Evolutionary conservation across 2,329 filamentous ascomycete genomes (phyloP).

Genomic region (Trichoderma sp.): DNA sequence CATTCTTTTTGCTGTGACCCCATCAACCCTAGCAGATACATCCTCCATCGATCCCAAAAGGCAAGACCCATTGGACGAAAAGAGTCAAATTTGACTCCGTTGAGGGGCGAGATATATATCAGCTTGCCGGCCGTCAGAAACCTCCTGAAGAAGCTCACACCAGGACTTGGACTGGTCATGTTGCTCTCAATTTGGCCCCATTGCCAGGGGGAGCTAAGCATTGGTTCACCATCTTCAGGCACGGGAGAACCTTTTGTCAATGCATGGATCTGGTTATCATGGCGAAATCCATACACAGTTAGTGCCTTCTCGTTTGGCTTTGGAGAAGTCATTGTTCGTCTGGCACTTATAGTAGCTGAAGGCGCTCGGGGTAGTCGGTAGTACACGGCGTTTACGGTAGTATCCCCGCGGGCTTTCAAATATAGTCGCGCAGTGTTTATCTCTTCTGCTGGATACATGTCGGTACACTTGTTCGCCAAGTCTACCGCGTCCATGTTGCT

Average conservation of each 20-base stretch:
- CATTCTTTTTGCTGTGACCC: background rate
- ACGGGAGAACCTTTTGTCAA: background rate
- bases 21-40: background rate
- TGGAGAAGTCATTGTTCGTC: background rate
- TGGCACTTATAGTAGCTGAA: background rate
- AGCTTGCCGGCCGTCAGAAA: background rate
- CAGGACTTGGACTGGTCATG: background rate
- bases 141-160: background rate
- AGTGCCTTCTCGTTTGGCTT: background rate
- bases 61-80: conserved; percentile 23
- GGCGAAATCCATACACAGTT: background rate
- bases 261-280: background rate
- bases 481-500: background rate
- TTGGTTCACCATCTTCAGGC: background rate
- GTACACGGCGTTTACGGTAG: background rate
- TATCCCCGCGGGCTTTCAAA: background rate
- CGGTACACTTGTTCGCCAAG: background rate
- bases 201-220: background rate
- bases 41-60: conserved; percentile 24
- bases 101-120: background rate
- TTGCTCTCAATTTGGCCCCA: background rate
- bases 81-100: conserved; percentile 17
- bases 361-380: background rate
- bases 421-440: background rate
- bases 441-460: background rate